Conservation (phyloP, 352 stramenopile species). For the Pythium volutum region DNA sequence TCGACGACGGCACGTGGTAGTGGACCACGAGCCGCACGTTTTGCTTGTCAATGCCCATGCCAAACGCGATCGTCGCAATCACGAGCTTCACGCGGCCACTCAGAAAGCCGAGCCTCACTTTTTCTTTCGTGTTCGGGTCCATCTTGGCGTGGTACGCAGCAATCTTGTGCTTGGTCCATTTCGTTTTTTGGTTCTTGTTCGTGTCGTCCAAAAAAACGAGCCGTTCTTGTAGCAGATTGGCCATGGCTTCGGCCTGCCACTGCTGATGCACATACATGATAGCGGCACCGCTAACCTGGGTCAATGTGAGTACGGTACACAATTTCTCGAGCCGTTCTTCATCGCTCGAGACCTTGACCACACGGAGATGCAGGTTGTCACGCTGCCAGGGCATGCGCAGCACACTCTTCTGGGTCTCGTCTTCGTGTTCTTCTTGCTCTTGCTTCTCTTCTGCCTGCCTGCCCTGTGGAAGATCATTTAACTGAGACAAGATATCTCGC, state of each 20-base stretch:
- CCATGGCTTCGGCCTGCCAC: conserved; percentile 67
- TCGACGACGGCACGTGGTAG: conserved; percentile 93
- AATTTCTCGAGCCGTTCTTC: conserved; percentile 49
- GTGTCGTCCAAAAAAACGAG: conserved; percentile 22
- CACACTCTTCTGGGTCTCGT: conserved; percentile 42
- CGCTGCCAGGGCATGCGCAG: conserved; percentile 77
- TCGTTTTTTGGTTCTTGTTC: conserved; percentile 28
- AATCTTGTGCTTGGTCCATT: conserved; percentile 38
- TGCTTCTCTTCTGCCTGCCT: neutral
- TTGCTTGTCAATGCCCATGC: conserved; percentile 98
- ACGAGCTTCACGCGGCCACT: conserved; percentile 86
- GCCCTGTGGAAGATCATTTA: conserved; percentile 20
- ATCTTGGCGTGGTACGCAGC: conserved; percentile 94
- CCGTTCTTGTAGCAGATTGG: conserved; percentile 57
- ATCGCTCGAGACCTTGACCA: conserved; percentile 51
- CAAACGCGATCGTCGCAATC: conserved; percentile 97
- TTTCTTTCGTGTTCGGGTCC: conserved; percentile 71
- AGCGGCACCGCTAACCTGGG: conserved; percentile 38
- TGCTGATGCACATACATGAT: conserved; percentile 88
- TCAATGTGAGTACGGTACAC: conserved; percentile 31
- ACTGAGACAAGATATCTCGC: conserved; percentile 57
- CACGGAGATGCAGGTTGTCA: conserved; percentile 55
- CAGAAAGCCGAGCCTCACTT: conserved; percentile 84
- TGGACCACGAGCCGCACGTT: conserved; percentile 98
- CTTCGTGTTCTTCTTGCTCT: neutral